Conservation (phyloP, 106 monocot genomes). For the Dendrobium officinale region DNA sequence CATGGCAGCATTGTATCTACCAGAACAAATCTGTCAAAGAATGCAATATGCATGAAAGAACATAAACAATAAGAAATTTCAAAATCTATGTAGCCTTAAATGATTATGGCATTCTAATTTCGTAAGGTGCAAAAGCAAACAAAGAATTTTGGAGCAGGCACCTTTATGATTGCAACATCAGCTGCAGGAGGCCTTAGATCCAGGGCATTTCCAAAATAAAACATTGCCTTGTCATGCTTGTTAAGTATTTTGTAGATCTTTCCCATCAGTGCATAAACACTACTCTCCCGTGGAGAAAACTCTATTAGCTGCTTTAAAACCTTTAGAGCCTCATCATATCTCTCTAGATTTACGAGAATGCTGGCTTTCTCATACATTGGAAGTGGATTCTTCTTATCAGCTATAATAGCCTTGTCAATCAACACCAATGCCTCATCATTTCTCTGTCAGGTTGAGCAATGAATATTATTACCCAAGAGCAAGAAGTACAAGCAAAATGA, state of each 20-base stretch:
- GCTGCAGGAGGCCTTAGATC: conserved; percentile 86
- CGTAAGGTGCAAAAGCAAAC: too few species aligned
- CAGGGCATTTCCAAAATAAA: conserved; percentile 85
- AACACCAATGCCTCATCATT: conserved; percentile 71
- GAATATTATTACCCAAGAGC: background rate
- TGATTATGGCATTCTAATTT: too few species aligned
- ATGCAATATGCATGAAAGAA: too few species aligned
- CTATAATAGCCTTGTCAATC: conserved; percentile 70
- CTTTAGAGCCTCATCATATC: conserved; percentile 71
- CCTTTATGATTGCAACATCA: conserved; percentile 80
- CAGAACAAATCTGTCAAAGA: too few species aligned
- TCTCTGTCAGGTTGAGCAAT: conserved; percentile 36
- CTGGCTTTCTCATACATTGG: conserved; percentile 87
- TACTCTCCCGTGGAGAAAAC: conserved; percentile 67
- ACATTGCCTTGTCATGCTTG: conserved; percentile 84
- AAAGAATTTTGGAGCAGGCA: conserved; percentile 12
- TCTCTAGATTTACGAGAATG: conserved; percentile 65
- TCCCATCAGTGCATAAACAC: conserved; percentile 86
- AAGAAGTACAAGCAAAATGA: too few species aligned
- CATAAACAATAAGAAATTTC: too few species aligned
- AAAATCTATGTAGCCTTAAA: too few species aligned
- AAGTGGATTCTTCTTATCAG: conserved; percentile 83
- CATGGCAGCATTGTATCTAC: too few species aligned
- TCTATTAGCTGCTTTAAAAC: conserved; percentile 68
- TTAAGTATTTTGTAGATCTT: conserved; percentile 83